Percentiles rank a stretch among this genome's conserved stretches.
phyloP scores from a whole-genome alignment of 192 early-diverging fungal species.

The Obelidium mucronatum region DNA sequence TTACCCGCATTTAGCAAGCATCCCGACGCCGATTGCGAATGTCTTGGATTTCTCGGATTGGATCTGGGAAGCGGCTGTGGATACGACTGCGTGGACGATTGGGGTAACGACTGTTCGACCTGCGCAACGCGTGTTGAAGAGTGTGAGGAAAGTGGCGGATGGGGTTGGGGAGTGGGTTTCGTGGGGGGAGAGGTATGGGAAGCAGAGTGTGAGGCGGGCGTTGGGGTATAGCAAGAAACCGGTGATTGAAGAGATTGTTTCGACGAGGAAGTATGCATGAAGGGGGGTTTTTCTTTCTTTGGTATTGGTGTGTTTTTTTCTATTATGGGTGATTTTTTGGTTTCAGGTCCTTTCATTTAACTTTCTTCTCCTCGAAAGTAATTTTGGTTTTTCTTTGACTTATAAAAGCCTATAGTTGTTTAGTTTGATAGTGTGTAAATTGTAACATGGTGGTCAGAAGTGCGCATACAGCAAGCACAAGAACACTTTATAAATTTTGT shows the following conservation, averaged over 20 bases:
- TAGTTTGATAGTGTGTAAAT: too few relatives aligned
- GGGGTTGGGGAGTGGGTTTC: neutral
- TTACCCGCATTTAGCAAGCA: neutral
- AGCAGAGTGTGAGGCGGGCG: conserved; percentile 10
- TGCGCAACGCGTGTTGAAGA: neutral
- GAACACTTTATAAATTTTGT: too few relatives aligned
- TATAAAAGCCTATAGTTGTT: too few relatives aligned
- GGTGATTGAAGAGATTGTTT: conserved; percentile 2
- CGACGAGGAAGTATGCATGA: neutral
- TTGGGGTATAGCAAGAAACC: conserved; percentile 22
- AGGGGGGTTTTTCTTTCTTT: too few relatives aligned
- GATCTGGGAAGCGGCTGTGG: conserved; percentile 22
- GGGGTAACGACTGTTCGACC: conserved; percentile 18
- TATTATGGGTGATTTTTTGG: too few relatives aligned
- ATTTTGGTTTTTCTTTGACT: too few relatives aligned
- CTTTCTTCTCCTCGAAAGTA: too few relatives aligned
- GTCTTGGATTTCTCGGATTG: conserved; percentile 17
- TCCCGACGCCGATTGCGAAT: conserved; percentile 14
- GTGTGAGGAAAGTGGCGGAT: neutral
- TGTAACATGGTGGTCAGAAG: too few relatives aligned
- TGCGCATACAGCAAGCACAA: too few relatives aligned
- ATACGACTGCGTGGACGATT: conserved; percentile 30
- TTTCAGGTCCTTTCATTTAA: too few relatives aligned
- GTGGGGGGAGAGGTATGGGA: conserved; percentile 21
- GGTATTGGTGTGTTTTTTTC: too few relatives aligned